Conservation (phyloP, 2,329 filamentous ascomycete species). For the Cladosporium austrohemisphaericum region DNA sequence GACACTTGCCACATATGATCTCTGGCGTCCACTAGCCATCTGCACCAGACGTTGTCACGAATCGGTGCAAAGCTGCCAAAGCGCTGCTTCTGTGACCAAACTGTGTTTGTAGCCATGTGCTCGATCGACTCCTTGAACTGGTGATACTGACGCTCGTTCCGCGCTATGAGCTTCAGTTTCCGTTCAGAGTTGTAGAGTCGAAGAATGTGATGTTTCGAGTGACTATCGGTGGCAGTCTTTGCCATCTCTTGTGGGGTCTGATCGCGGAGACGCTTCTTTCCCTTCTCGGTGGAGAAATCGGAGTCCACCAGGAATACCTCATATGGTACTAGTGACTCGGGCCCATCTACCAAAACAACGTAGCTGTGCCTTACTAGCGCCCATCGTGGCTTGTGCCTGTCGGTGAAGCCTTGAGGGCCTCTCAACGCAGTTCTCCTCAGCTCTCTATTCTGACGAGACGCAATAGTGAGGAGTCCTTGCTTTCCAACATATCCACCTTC, state of each 20-base stretch:
- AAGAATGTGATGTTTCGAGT: constrained; percentile 72
- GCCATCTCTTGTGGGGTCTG: constrained; percentile 59
- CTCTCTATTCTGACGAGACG: constrained; percentile 66
- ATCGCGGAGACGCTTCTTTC: constrained; percentile 51
- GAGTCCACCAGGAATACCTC: constrained; percentile 97
- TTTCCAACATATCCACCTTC: constrained; percentile 98
- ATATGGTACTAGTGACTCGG: constrained; percentile 97
- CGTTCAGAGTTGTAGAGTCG: constrained; percentile 89
- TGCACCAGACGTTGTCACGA: constrained; percentile 78
- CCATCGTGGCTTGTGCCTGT: constrained; percentile 88
- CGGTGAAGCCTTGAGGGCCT: constrained; percentile 67
- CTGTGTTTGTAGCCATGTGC: constrained; percentile 77
- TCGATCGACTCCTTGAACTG: constrained; percentile 93
- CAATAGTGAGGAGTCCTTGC: constrained; percentile 89
- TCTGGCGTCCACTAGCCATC: constrained; percentile 93
- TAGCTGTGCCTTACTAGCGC: constrained; percentile 98
- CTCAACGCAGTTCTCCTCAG: constrained; percentile 25
- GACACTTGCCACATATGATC: constrained; percentile 99
- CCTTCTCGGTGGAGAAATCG: constrained; percentile 77
- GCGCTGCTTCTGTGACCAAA: constrained; percentile 78
- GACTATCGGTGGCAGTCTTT: constrained; percentile 58
- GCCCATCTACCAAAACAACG: constrained; percentile 95
- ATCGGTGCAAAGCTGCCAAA: constrained; percentile 94
- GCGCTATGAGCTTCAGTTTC: constrained; percentile 83
- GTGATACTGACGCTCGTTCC: constrained; percentile 80